Conservation (phyloP, 106 monocot genomes). For the Allium fistulosum region DNA sequence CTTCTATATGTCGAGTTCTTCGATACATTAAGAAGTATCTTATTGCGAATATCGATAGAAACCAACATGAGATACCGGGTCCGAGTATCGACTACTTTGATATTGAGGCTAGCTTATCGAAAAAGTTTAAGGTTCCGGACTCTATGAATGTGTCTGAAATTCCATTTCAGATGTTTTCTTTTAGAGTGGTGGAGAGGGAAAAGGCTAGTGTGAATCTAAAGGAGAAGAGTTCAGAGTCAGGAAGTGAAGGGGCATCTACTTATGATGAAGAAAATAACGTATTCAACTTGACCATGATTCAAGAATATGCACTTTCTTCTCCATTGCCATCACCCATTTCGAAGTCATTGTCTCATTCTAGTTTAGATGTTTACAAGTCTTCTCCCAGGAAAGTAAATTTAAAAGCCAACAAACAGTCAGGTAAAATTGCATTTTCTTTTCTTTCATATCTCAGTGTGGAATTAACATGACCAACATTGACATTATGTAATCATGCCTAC, state of each 20-base stretch:
- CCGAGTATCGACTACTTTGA: constrained; percentile 64
- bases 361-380: constrained; percentile 9
- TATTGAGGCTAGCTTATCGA: constrained; percentile 51
- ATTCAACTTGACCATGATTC: constrained; percentile 2
- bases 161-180: constrained; percentile 55
- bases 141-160: constrained; percentile 19
- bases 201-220: constrained; percentile 10
- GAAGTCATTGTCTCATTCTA: constrained; percentile 2
- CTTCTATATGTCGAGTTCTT: constrained; percentile 66
- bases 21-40: constrained; percentile 73
- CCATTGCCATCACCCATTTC: constrained; percentile 6
- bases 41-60: constrained; percentile 51
- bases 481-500: too few relatives aligned
- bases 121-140: constrained; percentile 12
- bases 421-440: constrained; percentile 7
- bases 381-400: constrained; percentile 16
- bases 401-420: constrained; percentile 21
- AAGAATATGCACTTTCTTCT: constrained; percentile 13
- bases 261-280: constrained; percentile 27
- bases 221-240: constrained; percentile 34
- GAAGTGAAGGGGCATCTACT: constrained; percentile 18
- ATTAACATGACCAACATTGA: too few relatives aligned
- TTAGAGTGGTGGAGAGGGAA: constrained; percentile 49
- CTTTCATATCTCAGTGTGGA: too few relatives aligned
- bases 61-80: constrained; percentile 27